Evolutionary conservation across 1,284 basidiomycete genomes (phyloP).

Genomic region (Sanghuangporus baumii): DNA sequence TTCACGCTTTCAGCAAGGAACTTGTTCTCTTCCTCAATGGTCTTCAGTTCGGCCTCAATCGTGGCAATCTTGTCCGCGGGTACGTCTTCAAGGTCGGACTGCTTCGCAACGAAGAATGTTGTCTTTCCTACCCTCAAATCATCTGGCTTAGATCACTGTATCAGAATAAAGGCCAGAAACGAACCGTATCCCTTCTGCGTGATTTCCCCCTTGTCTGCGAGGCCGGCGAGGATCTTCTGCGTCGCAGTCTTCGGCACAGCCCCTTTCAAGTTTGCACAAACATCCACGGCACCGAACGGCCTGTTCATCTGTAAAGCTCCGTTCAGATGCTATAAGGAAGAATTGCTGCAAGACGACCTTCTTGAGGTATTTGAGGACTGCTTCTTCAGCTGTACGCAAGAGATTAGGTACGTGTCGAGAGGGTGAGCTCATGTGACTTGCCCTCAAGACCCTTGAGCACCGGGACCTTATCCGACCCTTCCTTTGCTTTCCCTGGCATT

Average conservation of each 20-base stretch:
- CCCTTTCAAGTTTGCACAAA: conserved; percentile 83
- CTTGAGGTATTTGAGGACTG: conserved; percentile 68
- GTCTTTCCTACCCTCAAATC: conserved; percentile 72
- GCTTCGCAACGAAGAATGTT: conserved; percentile 76
- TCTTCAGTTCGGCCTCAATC: conserved; percentile 50
- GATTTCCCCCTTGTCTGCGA: conserved; percentile 73
- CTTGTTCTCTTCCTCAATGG: conserved; percentile 58
- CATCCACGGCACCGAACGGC: conserved; percentile 53
- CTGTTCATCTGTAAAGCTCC: conserved; percentile 18
- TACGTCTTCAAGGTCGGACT: conserved; percentile 56
- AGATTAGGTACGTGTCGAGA: not conserved
- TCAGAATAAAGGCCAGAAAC: conserved; percentile 67
- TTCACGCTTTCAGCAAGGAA: conserved; percentile 45
- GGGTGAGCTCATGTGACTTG: not conserved
- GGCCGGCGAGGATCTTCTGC: conserved; percentile 72
- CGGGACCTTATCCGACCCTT: conserved; percentile 21
- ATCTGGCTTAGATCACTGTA: conserved; percentile 28
- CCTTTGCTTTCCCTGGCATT: conserved; percentile 22
- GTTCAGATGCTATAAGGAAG: not conserved
- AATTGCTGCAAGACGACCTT: conserved; percentile 34
- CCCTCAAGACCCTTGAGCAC: conserved; percentile 26
- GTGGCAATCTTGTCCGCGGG: conserved; percentile 51
- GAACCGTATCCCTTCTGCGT: conserved; percentile 75
- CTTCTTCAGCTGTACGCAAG: conserved; percentile 53
- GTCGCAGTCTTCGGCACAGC: conserved; percentile 75